phyloP scores from a whole-genome alignment of 106 monocot genomes.

The Gastrodia elata region DNA sequence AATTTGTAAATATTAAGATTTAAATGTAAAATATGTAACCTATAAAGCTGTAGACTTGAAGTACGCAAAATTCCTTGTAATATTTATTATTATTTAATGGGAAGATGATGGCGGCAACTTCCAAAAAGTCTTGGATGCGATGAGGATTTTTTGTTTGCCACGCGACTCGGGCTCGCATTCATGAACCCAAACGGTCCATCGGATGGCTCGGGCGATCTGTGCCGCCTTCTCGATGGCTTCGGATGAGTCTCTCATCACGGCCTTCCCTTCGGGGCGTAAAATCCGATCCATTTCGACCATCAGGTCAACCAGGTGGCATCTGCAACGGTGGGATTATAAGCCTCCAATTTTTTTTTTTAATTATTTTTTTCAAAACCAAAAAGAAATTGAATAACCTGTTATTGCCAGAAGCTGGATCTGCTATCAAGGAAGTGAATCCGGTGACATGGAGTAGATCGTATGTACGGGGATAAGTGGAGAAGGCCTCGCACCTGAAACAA shows the following conservation, averaged over 20 bases:
- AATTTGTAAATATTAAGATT: too few relatives aligned
- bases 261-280: slow-evolving; percentile 77
- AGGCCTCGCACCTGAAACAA: slow-evolving; percentile 77
- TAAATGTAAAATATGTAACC: too few relatives aligned
- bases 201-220: slow-evolving; percentile 43
- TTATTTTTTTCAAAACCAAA: too few relatives aligned
- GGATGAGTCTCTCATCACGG: slow-evolving; percentile 44
- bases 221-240: slow-evolving; percentile 57
- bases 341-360: too few relatives aligned
- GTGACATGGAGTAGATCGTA: slow-evolving; percentile 88
- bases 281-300: slow-evolving; percentile 94
- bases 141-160: slow-evolving; percentile 48
- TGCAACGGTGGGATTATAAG: too few relatives aligned
- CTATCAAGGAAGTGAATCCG: slow-evolving; percentile 58
- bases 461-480: slow-evolving; percentile 93
- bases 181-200: slow-evolving; percentile 50
- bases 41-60: too few relatives aligned
- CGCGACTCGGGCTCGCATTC: slow-evolving; percentile 58
- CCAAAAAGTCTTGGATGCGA: slow-evolving; percentile 73
- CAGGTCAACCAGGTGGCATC: slow-evolving; percentile 81
- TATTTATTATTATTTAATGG: too few relatives aligned
- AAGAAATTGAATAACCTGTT: slow-evolving; percentile 35
- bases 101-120: slow-evolving; percentile 18
- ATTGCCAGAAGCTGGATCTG: slow-evolving; percentile 43
- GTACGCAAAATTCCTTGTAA: too few relatives aligned